Evolutionary conservation across 768 basidiomycete species (phyloP).

Genomic region (Nidularia pulvinata): DNA sequence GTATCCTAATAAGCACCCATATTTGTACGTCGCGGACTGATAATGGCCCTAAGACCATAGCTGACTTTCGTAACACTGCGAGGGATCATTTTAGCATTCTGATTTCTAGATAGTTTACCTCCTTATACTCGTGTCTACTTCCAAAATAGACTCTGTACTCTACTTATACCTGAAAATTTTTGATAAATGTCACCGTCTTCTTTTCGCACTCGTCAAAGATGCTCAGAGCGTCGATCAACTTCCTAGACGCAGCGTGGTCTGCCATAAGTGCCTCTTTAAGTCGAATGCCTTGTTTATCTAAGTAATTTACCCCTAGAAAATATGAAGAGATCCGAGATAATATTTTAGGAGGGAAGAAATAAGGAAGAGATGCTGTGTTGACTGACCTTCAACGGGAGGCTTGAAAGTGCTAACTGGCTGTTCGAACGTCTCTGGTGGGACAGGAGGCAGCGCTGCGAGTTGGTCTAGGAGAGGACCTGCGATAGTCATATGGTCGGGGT

Average conservation of each 20-base stretch:
- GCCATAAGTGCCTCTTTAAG: constrained; percentile 31
- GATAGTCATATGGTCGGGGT: constrained; percentile 42
- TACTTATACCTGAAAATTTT: not conserved
- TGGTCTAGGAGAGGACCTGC: constrained; percentile 36
- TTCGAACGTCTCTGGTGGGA: constrained; percentile 4
- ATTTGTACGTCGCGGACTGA: no score
- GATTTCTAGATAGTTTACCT: not conserved
- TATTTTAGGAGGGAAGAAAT: constrained; percentile 2
- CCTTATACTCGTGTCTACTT: not conserved
- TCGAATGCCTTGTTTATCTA: constrained; percentile 26
- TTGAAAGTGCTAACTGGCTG: not conserved
- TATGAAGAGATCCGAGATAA: not conserved
- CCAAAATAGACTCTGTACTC: no score
- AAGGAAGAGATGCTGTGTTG: not conserved
- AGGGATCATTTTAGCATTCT: no score
- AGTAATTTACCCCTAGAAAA: constrained; percentile 21
- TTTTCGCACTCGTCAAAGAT: constrained; percentile 42
- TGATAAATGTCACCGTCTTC: constrained; percentile 28
- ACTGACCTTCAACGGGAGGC: not conserved
- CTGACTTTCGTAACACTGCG: no score
- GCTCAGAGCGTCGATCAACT: constrained; percentile 40
- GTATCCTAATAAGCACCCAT: no score
- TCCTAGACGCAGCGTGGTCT: constrained; percentile 37
- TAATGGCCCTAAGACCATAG: no score
- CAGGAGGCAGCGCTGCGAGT: constrained; percentile 21